Evolutionary conservation across 2,329 filamentous ascomycete species (phyloP), one percentile per base, ranked within the genome.

Genomic region (Fusarium sp.): DNA sequence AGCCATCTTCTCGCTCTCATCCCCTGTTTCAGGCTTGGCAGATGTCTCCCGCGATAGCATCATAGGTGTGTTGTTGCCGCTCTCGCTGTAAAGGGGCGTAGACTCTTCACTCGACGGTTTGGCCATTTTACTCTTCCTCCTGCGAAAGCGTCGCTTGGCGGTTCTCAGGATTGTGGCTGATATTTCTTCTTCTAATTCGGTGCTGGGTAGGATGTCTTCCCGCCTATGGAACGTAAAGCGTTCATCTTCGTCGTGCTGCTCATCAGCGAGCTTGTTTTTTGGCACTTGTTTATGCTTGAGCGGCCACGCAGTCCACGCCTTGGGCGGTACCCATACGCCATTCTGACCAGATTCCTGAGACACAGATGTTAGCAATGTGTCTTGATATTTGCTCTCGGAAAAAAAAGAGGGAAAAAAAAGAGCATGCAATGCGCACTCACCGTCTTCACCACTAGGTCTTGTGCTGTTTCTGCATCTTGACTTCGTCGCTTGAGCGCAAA

Each of bases 301-400:
- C 5, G 94, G 94, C 94, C 94, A 97, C 1, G 93, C 90, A 15
- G 91, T 91, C 93, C 94, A 97, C 5, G 72, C 63, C 55, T 83
- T 85, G 0, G 84, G 80, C 2, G 84, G 84, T 5, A 73, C 73
- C 81, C 84, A 88, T 39, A 76, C 65, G 3, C 51, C 63, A 7
- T 76, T 61, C 31, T 70, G 63, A 5, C 71, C 70, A 38, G 70
- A 64, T 15, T 69, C 70, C 75, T 76, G 35, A 25, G 23, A 69
- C 4, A 15, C 3, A 4, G 7, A 2, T 14, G 13, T 65, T 9
- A 65, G 25, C 6, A 10, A 3, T 25, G 7, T 39, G 8, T 32
- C 7, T 10, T 9, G 5, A 14, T 4, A 32, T 6, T 7, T 2
- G 17, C 15, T n/a, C 4, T 4, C n/a, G 31, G 21, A 15, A 13